phyloP scores from a whole-genome alignment of 257 asterid genomes.

The Sherardia arvensis region DNA sequence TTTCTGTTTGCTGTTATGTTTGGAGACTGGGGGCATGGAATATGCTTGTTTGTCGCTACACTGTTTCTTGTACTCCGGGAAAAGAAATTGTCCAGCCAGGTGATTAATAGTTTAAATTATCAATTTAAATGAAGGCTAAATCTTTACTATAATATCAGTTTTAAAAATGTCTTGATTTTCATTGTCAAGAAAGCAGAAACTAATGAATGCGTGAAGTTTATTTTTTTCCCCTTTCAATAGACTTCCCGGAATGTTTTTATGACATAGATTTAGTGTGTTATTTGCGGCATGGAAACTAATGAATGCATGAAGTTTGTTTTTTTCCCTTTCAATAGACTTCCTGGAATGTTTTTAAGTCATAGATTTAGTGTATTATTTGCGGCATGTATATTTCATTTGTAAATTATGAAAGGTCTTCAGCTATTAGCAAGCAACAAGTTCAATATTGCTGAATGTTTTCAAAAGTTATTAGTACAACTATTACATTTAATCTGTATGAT shows the following conservation, averaged over 20 bases:
- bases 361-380: neutral
- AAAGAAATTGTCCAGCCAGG: conserved; percentile 52
- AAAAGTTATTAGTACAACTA: no score
- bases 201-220: neutral
- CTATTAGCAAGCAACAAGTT: neutral
- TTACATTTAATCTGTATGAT: neutral
- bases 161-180: neutral
- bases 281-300: neutral
- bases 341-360: neutral
- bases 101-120: neutral
- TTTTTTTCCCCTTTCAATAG: neutral
- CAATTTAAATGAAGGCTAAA: neutral
- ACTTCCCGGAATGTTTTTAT: neutral
- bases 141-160: neutral
- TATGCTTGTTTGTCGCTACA: conserved; percentile 48
- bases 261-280: neutral
- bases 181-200: neutral
- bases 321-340: neutral
- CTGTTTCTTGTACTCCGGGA: conserved; percentile 38
- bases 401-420: neutral
- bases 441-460: neutral
- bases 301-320: neutral
- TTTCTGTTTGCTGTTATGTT: conserved; percentile 65
- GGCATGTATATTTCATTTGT: neutral
- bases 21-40: conserved; percentile 75